phyloP scores from a whole-genome alignment of 768 basidiomycete species.

The Phanerochaete carnosa region DNA sequence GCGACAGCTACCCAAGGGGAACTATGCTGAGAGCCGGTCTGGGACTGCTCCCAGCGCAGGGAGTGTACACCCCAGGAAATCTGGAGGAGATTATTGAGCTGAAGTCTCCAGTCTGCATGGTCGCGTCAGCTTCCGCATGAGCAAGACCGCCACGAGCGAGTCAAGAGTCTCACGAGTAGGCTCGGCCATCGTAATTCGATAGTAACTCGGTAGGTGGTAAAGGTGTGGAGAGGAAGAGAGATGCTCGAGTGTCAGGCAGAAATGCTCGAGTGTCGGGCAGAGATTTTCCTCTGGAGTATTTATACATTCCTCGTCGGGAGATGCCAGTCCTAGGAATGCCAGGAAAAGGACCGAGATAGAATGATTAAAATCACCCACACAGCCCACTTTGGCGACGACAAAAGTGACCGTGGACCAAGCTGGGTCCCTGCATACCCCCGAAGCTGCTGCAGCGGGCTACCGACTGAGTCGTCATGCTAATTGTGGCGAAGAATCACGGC shows the following conservation, averaged over 20 bases:
- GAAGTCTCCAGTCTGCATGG: slow-evolving; percentile 18
- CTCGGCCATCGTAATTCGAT: background rate
- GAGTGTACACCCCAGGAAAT: slow-evolving; percentile 1
- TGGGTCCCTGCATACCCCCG: background rate
- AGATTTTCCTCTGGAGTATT: background rate
- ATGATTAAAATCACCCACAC: background rate
- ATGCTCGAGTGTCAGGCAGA: background rate
- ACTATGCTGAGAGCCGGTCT: slow-evolving; percentile 23
- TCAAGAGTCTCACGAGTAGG: background rate
- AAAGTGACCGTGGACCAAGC: background rate
- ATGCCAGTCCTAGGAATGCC: slow-evolving; percentile 5
- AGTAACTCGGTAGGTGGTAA: background rate
- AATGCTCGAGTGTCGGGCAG: background rate
- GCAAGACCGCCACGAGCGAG: background rate
- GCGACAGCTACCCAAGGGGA: slow-evolving; percentile 26
- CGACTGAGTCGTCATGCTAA: background rate
- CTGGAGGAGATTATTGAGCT: slow-evolving; percentile 26
- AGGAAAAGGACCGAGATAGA: background rate
- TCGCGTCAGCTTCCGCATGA: background rate
- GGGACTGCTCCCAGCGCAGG: slow-evolving; percentile 6
- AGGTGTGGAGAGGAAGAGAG: background rate
- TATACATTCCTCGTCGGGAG: background rate
- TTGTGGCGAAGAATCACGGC: background rate
- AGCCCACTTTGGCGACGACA: background rate
- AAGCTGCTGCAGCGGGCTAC: background rate